Percentiles rank a stretch among this genome's conserved stretches.
Evolutionary conservation across 495 filamentous ascomycete genomes (phyloP).

Genomic region (Penicillium cosmopolitanum): DNA sequence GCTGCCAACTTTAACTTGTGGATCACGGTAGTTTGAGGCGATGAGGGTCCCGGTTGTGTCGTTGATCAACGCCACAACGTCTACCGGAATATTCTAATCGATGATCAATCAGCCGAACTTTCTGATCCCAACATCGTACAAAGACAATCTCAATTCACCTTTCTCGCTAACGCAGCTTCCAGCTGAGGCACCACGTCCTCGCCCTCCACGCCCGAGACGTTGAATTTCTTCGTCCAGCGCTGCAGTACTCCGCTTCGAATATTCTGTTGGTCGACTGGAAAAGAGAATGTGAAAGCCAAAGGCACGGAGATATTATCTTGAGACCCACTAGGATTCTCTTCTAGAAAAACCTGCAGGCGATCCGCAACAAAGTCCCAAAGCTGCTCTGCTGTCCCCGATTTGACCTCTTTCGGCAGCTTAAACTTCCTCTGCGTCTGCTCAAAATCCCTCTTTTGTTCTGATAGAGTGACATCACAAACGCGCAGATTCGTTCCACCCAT

Average conservation of each 20-base stretch:
- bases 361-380: constrained; percentile 94
- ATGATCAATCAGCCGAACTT: background rate
- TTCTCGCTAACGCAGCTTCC: constrained; percentile 73
- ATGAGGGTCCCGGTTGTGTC: constrained; percentile 95
- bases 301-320: constrained; percentile 59
- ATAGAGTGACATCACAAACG: constrained; percentile 85
- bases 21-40: constrained; percentile 86
- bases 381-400: constrained; percentile 76
- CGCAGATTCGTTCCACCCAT: constrained; percentile 96
- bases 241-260: constrained; percentile 90
- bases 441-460: constrained; percentile 81
- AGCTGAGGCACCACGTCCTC: constrained; percentile 88
- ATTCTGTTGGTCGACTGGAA: constrained; percentile 84
- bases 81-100: constrained; percentile 76
- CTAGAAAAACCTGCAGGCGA: constrained; percentile 81
- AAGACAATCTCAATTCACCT: constrained; percentile 48
- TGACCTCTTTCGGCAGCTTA: constrained; percentile 83
- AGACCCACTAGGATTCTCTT: constrained; percentile 69
- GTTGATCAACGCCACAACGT: constrained; percentile 85
- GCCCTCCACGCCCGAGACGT: constrained; percentile 89
- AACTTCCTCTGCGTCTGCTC: constrained; percentile 94
- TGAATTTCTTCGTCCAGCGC: constrained; percentile 95
- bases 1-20: constrained; percentile 83
- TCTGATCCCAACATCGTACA: too few relatives aligned
- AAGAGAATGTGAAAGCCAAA: constrained; percentile 94